Percentiles rank a stretch among this genome's conserved stretches.
Conservation (phyloP, 2,329 filamentous ascomycete genomes). For the Exophiala sp. region DNA sequence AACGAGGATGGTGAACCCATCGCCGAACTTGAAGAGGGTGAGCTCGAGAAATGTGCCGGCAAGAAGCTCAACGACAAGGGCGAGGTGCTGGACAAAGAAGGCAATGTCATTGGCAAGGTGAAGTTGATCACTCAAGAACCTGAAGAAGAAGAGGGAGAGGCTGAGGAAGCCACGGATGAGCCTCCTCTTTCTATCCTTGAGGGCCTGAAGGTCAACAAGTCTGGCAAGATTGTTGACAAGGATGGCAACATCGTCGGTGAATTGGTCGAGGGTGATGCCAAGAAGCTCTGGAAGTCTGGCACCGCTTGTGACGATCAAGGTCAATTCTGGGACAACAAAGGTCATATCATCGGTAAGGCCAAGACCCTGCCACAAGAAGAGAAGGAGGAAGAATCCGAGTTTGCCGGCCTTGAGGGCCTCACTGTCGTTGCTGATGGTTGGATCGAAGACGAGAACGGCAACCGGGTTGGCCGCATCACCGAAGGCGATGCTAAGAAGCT, state of each 20-base stretch:
- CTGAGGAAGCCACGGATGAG: slow-evolving; percentile 30
- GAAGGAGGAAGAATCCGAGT: slow-evolving; percentile 37
- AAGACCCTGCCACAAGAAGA: slow-evolving; percentile 43
- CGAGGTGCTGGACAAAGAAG: slow-evolving; percentile 48
- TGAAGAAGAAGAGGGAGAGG: slow-evolving; percentile 31
- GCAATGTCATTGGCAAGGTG: slow-evolving; percentile 46
- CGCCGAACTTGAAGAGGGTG: slow-evolving; percentile 32
- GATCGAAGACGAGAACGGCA: slow-evolving; percentile 48
- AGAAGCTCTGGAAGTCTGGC: slow-evolving; percentile 52
- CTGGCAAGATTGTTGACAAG: slow-evolving; percentile 42
- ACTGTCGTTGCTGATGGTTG: slow-evolving; percentile 47
- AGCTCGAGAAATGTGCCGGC: slow-evolving; percentile 31
- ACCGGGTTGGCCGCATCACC: slow-evolving; percentile 49
- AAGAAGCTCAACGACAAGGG: slow-evolving; percentile 38
- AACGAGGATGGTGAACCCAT: slow-evolving; percentile 35
- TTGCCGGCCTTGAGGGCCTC: slow-evolving; percentile 47
- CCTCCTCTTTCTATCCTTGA: slow-evolving; percentile 38
- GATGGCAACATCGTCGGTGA: slow-evolving; percentile 54
- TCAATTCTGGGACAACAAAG: slow-evolving; percentile 62
- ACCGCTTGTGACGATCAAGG: slow-evolving; percentile 54
- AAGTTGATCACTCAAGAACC: slow-evolving; percentile 39
- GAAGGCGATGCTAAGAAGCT: slow-evolving; percentile 60
- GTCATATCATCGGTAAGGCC: slow-evolving; percentile 61
- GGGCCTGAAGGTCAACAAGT: slow-evolving; percentile 43
- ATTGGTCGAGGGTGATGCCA: slow-evolving; percentile 59